These are phyloP conservation scores for Pseudogymnoascus sp. DNA, from an alignment of 2,329 filamentous ascomycete species.

Conservation along the genomic window DNA sequence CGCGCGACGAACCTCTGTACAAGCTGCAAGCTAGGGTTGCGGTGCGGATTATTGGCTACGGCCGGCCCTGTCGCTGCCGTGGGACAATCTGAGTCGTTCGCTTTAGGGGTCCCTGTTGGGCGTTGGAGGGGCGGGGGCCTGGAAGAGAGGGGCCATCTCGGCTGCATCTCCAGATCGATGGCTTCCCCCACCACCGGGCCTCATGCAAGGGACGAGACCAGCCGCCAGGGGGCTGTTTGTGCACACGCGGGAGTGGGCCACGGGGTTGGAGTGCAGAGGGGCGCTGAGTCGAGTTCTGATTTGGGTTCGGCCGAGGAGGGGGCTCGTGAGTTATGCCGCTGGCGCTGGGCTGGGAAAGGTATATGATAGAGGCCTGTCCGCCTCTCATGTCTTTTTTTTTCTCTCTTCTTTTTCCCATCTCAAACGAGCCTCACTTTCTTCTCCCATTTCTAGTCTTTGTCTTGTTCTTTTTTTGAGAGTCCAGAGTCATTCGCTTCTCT, in stretches of 20 bases:
- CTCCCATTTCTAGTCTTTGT: constrained; percentile 17
- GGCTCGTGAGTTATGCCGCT: not conserved
- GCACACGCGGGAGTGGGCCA: not conserved
- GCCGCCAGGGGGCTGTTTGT: constrained; percentile 2
- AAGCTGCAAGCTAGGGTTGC: not conserved
- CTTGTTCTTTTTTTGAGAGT: constrained; percentile 23
- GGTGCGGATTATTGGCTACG: not conserved
- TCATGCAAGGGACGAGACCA: not conserved
- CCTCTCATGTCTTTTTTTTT: constrained; percentile 12
- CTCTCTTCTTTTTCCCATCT: constrained; percentile 18
- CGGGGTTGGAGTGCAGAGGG: not conserved
- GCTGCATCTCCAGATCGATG: not conserved
- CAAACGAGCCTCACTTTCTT: constrained; percentile 20
- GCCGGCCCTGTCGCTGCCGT: not conserved
- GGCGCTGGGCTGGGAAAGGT: not conserved
- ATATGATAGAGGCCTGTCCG: constrained; percentile 7
- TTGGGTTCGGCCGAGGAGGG: not conserved
- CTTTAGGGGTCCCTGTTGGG: not conserved
- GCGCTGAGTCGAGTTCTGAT: not conserved
- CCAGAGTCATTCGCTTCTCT: constrained; percentile 39
- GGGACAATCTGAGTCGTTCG: not conserved
- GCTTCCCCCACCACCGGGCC: not conserved
- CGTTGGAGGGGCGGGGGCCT: not conserved
- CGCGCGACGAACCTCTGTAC: not conserved
- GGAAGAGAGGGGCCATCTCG: not conserved